A percentile compares a stretch with the other conserved stretches of the same genome.
Evolutionary conservation across 2,329 filamentous ascomycete genomes (phyloP).

Genomic region (Pseudogymnoascus sp.): DNA sequence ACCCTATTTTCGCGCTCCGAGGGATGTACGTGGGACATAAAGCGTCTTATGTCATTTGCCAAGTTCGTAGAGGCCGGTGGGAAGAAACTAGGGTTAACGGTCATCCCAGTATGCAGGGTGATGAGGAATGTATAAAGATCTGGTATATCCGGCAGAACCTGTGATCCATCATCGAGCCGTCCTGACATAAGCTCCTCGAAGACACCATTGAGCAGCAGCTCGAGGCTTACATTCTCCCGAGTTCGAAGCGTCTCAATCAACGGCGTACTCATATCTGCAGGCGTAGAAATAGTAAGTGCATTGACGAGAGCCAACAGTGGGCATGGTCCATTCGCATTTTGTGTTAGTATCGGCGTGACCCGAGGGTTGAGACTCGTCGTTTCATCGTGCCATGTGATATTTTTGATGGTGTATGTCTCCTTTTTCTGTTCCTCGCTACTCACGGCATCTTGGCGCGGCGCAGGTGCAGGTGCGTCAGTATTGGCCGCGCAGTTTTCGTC

Average conservation of each 20-base stretch:
- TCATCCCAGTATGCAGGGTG: conserved; percentile 91
- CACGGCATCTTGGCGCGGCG: not conserved
- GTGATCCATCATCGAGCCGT: conserved; percentile 52
- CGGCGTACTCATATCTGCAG: conserved; percentile 57
- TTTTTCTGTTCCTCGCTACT: conserved; percentile 18
- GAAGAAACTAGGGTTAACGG: conserved; percentile 87
- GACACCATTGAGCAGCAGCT: conserved; percentile 76
- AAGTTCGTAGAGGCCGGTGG: conserved; percentile 38
- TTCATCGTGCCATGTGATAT: conserved; percentile 74
- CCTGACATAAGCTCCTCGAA: conserved; percentile 89
- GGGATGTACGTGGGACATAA: conserved; percentile 46
- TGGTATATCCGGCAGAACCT: conserved; percentile 71
- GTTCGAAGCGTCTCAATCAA: conserved; percentile 70
- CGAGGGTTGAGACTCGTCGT: conserved; percentile 54
- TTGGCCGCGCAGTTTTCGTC: conserved; percentile 23
- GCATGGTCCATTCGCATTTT: conserved; percentile 92
- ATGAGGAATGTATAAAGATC: conserved; percentile 85
- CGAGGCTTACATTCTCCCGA: conserved; percentile 81
- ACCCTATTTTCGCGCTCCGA: conserved; percentile 42
- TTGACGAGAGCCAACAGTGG: conserved; percentile 90
- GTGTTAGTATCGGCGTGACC: conserved; percentile 79
- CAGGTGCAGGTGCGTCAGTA: conserved; percentile 12
- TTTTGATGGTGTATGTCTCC: conserved; percentile 91
- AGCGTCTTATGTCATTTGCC: conserved; percentile 35
- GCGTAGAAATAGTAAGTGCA: conserved; percentile 76